These are phyloP conservation scores for Cladobotryum mycophilum DNA, from an alignment of 2,329 filamentous ascomycete species.

Conservation along the genomic window DNA sequence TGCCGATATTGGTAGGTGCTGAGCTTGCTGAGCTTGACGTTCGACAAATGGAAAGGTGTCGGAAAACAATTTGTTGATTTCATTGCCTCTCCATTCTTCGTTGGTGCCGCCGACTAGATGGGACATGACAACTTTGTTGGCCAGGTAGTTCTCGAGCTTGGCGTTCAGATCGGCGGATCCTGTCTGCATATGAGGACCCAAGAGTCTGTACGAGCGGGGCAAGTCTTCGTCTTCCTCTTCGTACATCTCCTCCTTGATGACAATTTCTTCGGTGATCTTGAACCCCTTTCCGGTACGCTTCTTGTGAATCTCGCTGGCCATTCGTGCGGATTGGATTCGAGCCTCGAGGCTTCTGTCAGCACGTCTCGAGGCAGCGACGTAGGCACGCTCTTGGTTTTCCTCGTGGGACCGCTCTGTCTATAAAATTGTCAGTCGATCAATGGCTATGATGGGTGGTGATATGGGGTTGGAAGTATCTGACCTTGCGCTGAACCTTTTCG, in stretches of 20 bases:
- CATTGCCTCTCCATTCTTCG: slow-evolving; percentile 36
- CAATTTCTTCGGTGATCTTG: slow-evolving; percentile 77
- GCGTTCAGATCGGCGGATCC: slow-evolving; percentile 55
- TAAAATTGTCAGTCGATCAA: background rate
- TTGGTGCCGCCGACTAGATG: slow-evolving; percentile 31
- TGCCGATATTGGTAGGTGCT: slow-evolving; percentile 4
- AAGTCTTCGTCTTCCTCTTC: slow-evolving; percentile 86
- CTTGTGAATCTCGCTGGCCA: slow-evolving; percentile 89
- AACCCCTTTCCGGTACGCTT: slow-evolving; percentile 76
- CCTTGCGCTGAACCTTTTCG: slow-evolving; percentile 24
- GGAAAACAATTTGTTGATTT: slow-evolving; percentile 42
- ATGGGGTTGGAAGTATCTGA: slow-evolving; percentile 6
- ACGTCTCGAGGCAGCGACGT: slow-evolving; percentile 83
- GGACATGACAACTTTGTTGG: slow-evolving; percentile 38
- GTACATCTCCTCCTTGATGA: slow-evolving; percentile 91
- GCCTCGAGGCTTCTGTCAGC: slow-evolving; percentile 84
- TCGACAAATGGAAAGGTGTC: slow-evolving; percentile 38
- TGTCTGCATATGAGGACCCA: slow-evolving; percentile 57
- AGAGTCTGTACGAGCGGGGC: slow-evolving; percentile 57
- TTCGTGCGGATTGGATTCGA: slow-evolving; percentile 75
- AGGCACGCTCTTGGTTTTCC: slow-evolving; percentile 81
- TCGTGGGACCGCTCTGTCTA: slow-evolving; percentile 71
- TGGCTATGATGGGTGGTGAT: background rate
- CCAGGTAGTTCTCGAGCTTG: slow-evolving; percentile 46
- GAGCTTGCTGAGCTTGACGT: slow-evolving; percentile 20